Percentiles rank a stretch among this genome's conserved stretches.
Evolutionary conservation across 2,329 filamentous ascomycete genomes (phyloP).

Genomic region (Penicillium sp.): DNA sequence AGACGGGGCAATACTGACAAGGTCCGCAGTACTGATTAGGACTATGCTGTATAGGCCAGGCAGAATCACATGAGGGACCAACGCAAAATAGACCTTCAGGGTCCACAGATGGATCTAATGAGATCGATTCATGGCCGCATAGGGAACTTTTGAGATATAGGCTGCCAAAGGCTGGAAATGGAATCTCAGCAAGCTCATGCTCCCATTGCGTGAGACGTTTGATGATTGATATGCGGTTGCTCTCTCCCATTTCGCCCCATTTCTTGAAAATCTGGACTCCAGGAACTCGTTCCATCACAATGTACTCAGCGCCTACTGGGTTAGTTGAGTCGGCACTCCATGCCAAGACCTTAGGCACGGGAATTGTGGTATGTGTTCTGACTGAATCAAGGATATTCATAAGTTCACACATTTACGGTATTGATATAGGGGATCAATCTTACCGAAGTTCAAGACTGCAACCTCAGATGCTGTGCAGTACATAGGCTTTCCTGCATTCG

Average conservation of each 20-base stretch:
- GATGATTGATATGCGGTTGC: not conserved
- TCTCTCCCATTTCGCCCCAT: slow-evolving; percentile 5
- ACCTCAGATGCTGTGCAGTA: not conserved
- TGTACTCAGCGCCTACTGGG: not conserved
- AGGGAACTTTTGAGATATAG: slow-evolving; percentile 3
- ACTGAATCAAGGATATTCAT: not conserved
- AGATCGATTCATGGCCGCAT: not conserved
- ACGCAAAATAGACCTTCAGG: slow-evolving; percentile 4
- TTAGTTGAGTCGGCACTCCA: not conserved
- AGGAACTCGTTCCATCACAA: slow-evolving; percentile 9
- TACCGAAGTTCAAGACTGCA: not conserved
- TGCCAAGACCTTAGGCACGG: not conserved
- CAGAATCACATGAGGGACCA: slow-evolving; percentile 9
- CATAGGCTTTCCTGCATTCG: not conserved
- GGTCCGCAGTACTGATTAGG: not conserved
- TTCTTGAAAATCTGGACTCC: not conserved
- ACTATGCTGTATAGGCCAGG: slow-evolving; percentile 2
- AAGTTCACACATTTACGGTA: not conserved
- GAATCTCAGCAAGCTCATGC: slow-evolving; percentile 1
- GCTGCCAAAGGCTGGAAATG: slow-evolving; percentile 4
- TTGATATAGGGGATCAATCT: not conserved
- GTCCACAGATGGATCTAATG: not conserved
- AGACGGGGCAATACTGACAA: not conserved
- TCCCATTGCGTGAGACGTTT: slow-evolving; percentile 9
- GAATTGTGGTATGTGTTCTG: not conserved